A percentile compares a stretch with the other conserved stretches of the same genome.
Evolutionary conservation across 2,329 filamentous ascomycete genomes (phyloP).

Genomic region (Aspergillus costaricaensis): DNA sequence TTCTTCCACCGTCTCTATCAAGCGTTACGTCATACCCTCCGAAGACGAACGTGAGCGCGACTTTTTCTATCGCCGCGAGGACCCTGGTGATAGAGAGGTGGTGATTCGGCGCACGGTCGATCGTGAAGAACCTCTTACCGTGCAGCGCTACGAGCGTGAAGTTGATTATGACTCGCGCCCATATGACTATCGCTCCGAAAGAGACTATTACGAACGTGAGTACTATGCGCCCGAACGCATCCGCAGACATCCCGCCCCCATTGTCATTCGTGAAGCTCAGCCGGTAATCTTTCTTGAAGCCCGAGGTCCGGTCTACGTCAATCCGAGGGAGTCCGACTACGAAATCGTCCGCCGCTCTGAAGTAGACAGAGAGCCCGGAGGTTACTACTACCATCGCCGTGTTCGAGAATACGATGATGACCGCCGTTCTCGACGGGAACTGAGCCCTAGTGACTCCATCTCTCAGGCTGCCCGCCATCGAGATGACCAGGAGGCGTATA

Average conservation of each 20-base stretch:
- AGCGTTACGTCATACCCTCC: constrained; percentile 56
- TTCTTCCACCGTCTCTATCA: constrained; percentile 50
- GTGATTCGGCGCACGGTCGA: constrained; percentile 50
- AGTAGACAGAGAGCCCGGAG: constrained; percentile 54
- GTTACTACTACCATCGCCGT: constrained; percentile 63
- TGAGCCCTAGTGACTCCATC: constrained; percentile 56
- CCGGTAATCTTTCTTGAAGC: constrained; percentile 60
- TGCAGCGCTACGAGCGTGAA: constrained; percentile 54
- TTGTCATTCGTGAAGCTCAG: constrained; percentile 56
- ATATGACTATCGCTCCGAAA: constrained; percentile 46
- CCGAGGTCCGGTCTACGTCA: constrained; percentile 52
- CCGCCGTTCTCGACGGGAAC: constrained; percentile 46
- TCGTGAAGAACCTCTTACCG: constrained; percentile 43
- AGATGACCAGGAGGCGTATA: constrained; percentile 49
- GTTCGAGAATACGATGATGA: constrained; percentile 57
- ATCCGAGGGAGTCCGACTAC: constrained; percentile 57
- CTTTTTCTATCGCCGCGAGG: constrained; percentile 33
- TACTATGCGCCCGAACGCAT: constrained; percentile 46
- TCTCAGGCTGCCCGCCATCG: constrained; percentile 51
- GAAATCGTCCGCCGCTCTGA: constrained; percentile 62
- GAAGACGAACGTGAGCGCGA: constrained; percentile 40
- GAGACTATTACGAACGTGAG: constrained; percentile 50
- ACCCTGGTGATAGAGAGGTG: constrained; percentile 44
- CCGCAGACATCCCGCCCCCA: constrained; percentile 51
- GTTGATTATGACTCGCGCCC: constrained; percentile 48